Evolutionary conservation across 257 asterid species (phyloP).

Genomic region (Haberlea rhodopensis): DNA sequence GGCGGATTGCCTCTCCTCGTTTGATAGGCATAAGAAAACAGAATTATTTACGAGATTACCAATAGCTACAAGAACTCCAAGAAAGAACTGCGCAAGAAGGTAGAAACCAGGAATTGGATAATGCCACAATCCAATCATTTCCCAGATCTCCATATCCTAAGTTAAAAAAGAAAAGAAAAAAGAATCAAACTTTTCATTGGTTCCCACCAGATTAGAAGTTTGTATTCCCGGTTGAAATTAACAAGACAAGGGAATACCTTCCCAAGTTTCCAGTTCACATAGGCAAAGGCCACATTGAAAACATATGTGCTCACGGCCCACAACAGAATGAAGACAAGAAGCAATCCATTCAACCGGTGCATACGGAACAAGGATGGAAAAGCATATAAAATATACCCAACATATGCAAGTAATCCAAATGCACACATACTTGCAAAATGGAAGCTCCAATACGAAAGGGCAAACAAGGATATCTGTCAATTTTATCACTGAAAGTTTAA

Average conservation of each 20-base stretch:
- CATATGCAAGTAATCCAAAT: constrained; percentile 87
- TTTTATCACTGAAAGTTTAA: constrained; percentile 46
- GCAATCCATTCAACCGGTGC: constrained; percentile 90
- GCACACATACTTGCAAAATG: constrained; percentile 98
- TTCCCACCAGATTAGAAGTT: constrained; percentile 14
- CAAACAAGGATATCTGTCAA: constrained; percentile 87
- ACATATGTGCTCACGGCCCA: constrained; percentile 97
- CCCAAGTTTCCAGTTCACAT: constrained; percentile 75
- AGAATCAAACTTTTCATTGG: constrained; percentile 22
- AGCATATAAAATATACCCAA: constrained; percentile 81
- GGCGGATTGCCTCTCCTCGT: constrained; percentile 62
- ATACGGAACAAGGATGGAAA: constrained; percentile 88
- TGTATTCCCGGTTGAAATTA: constrained; percentile 25
- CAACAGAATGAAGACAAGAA: constrained; percentile 96
- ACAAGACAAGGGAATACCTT: constrained; percentile 56
- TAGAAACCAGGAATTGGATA: constrained; percentile 97
- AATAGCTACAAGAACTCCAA: constrained; percentile 94
- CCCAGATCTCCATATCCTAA: constrained; percentile 99
- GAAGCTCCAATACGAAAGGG: constrained; percentile 97
- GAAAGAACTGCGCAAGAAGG: constrained; percentile 91
- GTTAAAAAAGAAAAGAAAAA: constrained; percentile 19
- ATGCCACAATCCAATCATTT: constrained; percentile 98
- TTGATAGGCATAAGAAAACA: constrained; percentile 72
- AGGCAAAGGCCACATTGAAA: constrained; percentile 88
- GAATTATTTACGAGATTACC: constrained; percentile 95